These are phyloP conservation scores for Hemisphaericaspora xylofermentans DNA, from an alignment of 1,139 yeast species.

Conservation along the genomic window DNA sequence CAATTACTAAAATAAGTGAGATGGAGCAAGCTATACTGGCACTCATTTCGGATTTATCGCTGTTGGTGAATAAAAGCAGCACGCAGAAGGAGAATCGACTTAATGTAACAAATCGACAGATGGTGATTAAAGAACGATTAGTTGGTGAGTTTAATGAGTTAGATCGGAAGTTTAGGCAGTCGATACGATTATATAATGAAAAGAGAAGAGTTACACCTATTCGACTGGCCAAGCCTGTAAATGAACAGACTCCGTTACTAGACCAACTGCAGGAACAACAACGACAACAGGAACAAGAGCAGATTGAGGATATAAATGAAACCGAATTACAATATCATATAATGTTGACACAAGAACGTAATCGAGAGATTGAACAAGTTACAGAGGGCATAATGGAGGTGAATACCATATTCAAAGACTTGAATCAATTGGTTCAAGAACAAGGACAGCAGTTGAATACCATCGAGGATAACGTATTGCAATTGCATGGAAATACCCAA, in stretches of 20 bases:
- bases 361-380: slow-evolving; percentile 68
- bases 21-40: slow-evolving; percentile 35
- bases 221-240: slow-evolving; percentile 5
- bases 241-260: slow-evolving; percentile 27
- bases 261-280: slow-evolving; percentile 21
- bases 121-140: slow-evolving; percentile 40
- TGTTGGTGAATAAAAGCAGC: slow-evolving; percentile 34
- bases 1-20: slow-evolving; percentile 26
- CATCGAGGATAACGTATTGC: slow-evolving; percentile 73
- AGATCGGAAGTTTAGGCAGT: slow-evolving; percentile 34
- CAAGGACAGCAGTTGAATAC: slow-evolving; percentile 85
- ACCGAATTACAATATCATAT: slow-evolving; percentile 76
- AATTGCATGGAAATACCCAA: slow-evolving; percentile 64
- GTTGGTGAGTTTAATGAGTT: slow-evolving; percentile 38
- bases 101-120: slow-evolving; percentile 35
- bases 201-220: slow-evolving; percentile 30
- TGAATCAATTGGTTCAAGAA: slow-evolving; percentile 73
- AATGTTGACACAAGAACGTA: slow-evolving; percentile 68
- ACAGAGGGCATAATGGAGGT: slow-evolving; percentile 80
- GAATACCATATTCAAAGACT: slow-evolving; percentile 77
- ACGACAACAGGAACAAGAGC: slow-evolving; percentile 20
- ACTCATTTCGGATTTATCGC: slow-evolving; percentile 32
- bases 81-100: slow-evolving; percentile 12
- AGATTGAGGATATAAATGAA: slow-evolving; percentile 44
- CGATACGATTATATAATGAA: slow-evolving; percentile 31